Evolutionary conservation across 768 basidiomycete genomes (phyloP).

Genomic region (Trametes gibbosa): DNA sequence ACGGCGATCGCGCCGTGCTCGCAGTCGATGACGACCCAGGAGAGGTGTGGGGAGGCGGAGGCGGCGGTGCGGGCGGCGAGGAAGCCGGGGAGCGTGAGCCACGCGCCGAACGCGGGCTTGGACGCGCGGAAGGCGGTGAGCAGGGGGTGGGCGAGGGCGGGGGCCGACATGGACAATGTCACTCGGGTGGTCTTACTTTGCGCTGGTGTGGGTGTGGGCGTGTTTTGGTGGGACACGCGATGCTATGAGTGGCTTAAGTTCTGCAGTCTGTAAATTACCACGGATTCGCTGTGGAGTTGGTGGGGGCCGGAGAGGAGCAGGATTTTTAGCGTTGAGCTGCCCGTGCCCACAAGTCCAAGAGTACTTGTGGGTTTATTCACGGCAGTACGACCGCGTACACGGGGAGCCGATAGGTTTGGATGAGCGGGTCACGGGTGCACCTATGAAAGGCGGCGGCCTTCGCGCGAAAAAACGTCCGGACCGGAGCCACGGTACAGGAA

Average conservation of each 20-base stretch:
- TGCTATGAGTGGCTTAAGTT: no score
- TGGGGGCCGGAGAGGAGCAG: background rate
- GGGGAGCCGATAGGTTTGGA: background rate
- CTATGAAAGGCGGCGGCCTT: background rate
- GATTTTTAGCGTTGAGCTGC: background rate
- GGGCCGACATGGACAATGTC: conserved; percentile 40
- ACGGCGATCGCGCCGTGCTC: conserved; percentile 63
- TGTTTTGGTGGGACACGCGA: no score
- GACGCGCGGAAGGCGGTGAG: conserved; percentile 49
- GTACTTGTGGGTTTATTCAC: no score
- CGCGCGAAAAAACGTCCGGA: no score
- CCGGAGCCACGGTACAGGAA: no score
- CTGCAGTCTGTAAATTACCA: no score
- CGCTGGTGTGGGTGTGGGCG: no score
- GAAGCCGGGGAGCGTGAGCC: conserved; percentile 60
- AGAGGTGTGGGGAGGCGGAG: conserved; percentile 46
- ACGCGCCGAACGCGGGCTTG: conserved; percentile 65
- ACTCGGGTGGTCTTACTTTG: background rate
- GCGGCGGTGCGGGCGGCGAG: conserved; percentile 60
- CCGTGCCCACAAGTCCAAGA: no score
- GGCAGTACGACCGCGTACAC: no score
- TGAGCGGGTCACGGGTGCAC: background rate
- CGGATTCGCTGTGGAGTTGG: no score
- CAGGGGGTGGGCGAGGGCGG: conserved; percentile 44
- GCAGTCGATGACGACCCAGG: conserved; percentile 67